Base-by-base conservation (phyloP, 108 stramenopile genomes). In the Pseudonitzschia pungens region DNA sequence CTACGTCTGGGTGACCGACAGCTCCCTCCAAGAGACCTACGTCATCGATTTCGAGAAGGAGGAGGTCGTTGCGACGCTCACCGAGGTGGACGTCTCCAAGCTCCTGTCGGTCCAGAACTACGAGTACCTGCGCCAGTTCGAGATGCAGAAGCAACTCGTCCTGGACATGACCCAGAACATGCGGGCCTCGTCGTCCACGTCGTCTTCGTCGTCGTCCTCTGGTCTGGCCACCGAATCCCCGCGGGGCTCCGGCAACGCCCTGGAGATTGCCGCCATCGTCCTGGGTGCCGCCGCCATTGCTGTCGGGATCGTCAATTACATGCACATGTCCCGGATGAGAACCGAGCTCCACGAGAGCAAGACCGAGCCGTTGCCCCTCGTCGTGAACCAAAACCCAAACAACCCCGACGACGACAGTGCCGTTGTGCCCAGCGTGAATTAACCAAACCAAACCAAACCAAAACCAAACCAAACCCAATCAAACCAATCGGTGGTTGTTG, bases 1-100 rank as follows among this genome's bases (percentile, higher is more conserved):
- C 42, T 79, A 69, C 60, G 72, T 74, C 0, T 79, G 78, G 78
- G 62, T 70, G 6, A 41, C 22, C 44, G 78, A 57, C 20, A n/a
- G 31, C n/a, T 20, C 28, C 24, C 28, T 24, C 4, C 44, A 69
- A 20, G 73, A 79, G 63, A n/a, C 59, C 33, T 79, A 79, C 40
- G 68, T 79, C 1, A 41, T 79, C 48, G 69, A 79, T 41, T 20
- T 72, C 12, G 20, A 18, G 15, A 16, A 45, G 29, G 24, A 58
- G 32, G 20, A 72, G 43, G 33, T 78, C 32, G 42, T 68, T 26
- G 36, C 21, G 7, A 78, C 77, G 8, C 27, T 78, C n/a, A 43
- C 70, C 60, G 66, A 60, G 2, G 33, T 18, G 16, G 52, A 55
- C 21, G 18, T 56, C 16, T 57, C 29, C n/a, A 28, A 52, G 28